Evolutionary conservation across 2,329 filamentous ascomycete genomes (phyloP).

Genomic region (Colletotrichum sidae): DNA sequence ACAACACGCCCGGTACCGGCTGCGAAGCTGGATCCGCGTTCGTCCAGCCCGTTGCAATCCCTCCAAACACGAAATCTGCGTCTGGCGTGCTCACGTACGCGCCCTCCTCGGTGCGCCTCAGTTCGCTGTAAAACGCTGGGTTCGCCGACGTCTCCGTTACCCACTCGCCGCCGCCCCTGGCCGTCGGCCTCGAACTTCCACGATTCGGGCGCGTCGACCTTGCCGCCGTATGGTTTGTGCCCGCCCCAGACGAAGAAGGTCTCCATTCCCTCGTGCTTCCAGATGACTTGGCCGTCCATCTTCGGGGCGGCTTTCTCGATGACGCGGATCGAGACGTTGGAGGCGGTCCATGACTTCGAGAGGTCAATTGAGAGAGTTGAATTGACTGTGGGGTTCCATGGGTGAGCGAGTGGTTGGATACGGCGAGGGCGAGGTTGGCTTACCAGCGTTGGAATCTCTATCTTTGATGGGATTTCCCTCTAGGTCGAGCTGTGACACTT

Average conservation of each 20-base stretch:
- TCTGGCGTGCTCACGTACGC: constrained; percentile 20
- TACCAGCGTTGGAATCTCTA: constrained; percentile 23
- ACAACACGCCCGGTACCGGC: constrained; percentile 12
- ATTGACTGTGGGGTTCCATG: constrained; percentile 20
- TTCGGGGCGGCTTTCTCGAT: constrained; percentile 15
- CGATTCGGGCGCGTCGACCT: constrained; percentile 2
- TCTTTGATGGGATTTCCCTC: not conserved
- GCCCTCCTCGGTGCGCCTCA: constrained; percentile 10
- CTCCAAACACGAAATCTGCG: constrained; percentile 32
- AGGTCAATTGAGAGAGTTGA: constrained; percentile 34
- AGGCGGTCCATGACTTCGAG: constrained; percentile 26
- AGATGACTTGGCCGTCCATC: constrained; percentile 21
- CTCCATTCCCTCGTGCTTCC: constrained; percentile 2
- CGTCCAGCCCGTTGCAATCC: constrained; percentile 20
- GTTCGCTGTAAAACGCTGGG: constrained; percentile 9
- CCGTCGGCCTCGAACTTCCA: constrained; percentile 36
- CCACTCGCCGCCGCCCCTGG: constrained; percentile 32
- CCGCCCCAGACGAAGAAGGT: constrained; percentile 37
- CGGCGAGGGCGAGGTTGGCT: not conserved
- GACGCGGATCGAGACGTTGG: constrained; percentile 15
- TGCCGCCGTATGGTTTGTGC: constrained; percentile 3
- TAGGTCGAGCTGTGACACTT: constrained; percentile 41
- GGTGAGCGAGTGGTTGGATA: not conserved
- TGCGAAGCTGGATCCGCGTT: constrained; percentile 4
- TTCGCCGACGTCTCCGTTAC: constrained; percentile 20